A percentile compares a stretch with the other conserved stretches of the same genome.
These are phyloP conservation scores for Rhodotorula taiwanensis DNA, from an alignment of 768 basidiomycete genomes.

Conservation along the genomic window DNA sequence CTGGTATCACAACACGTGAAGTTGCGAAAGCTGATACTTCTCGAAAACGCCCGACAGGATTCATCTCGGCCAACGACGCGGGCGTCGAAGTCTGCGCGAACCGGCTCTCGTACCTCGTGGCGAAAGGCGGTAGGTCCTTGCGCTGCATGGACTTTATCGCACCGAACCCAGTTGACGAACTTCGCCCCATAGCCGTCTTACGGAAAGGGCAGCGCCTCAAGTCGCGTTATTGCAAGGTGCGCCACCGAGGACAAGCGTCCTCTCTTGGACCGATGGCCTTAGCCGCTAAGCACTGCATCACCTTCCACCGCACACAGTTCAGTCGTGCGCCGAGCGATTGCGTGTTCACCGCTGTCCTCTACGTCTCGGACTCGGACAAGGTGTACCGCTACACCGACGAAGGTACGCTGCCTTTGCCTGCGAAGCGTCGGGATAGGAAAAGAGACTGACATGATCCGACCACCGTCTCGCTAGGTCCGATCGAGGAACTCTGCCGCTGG, in stretches of 20 bases:
- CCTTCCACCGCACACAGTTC: background rate
- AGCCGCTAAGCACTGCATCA: background rate
- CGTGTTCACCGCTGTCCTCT: constrained; percentile 69
- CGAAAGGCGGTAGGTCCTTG: constrained; percentile 36
- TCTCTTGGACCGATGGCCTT: too few species aligned
- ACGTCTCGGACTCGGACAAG: constrained; percentile 41
- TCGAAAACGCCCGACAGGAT: constrained; percentile 47
- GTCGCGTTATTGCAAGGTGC: constrained; percentile 63
- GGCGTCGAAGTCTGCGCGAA: constrained; percentile 77
- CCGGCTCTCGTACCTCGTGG: constrained; percentile 49
- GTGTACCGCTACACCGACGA: constrained; percentile 62
- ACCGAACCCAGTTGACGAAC: background rate
- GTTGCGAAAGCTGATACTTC: background rate
- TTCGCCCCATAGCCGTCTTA: constrained; percentile 54
- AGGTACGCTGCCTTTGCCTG: constrained; percentile 31
- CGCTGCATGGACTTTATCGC: background rate
- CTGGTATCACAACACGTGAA: background rate
- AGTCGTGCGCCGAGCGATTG: constrained; percentile 51
- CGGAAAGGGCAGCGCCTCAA: constrained; percentile 75
- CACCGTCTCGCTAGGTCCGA: too few species aligned
- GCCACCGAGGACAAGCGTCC: background rate
- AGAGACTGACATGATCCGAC: too few species aligned
- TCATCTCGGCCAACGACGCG: constrained; percentile 69
- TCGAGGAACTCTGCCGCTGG: constrained; percentile 49
- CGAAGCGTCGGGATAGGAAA: background rate